Evolutionary conservation across 2,329 filamentous ascomycete genomes (phyloP), one percentile per base, ranked within the genome.

Genomic region (Cladosporium cucumerinum): DNA sequence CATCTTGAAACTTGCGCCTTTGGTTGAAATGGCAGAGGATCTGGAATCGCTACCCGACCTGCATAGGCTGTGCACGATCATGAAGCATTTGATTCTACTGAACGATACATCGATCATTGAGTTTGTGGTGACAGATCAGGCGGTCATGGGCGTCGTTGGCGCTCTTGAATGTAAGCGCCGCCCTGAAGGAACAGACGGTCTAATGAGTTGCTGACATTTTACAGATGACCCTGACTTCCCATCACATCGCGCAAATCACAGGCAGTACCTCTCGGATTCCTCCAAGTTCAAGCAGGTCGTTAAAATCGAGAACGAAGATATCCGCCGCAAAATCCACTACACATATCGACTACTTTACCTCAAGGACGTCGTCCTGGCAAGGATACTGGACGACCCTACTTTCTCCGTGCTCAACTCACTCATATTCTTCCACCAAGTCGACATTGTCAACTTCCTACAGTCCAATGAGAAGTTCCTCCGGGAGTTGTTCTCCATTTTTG

Each of bases 371-470:
- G 94, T 98, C 0, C 85, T 99, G 51, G 95, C 95, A 32, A 88
- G 95, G 68, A 98, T 99, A 68, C 84, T 99, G 67, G 95, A 99
- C 78, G 95, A 99, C 76, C 94, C 94, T 58, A 99, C 95, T 23
- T 99, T 98, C 77, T 96, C 92, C 26, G 93, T 98, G 28, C 87
- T 99, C 69, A 99, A 98, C 79, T 97, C 93, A 59, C 85, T 98
- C 71, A 99, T 99, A 70, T 99, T 97, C 81, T 99, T 96, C 84
- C 95, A 98, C 80, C 95, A 99, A 80, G 93, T 98, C 72, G 95
- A 98, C 74, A 97, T 99, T 74, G 90, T 99, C 58, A 91, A 94
- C 74, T 92, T 98, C 78, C 84, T 99, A n/a, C 93, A 97, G 77
- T 84, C 84, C 28, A 97, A 97, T 72, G 82, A 82, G 0, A 79